A percentile compares a stretch with the other conserved stretches of the same genome.
Evolutionary conservation across 2,329 filamentous ascomycete species (phyloP).

Genomic region (Cercospora canescens): DNA sequence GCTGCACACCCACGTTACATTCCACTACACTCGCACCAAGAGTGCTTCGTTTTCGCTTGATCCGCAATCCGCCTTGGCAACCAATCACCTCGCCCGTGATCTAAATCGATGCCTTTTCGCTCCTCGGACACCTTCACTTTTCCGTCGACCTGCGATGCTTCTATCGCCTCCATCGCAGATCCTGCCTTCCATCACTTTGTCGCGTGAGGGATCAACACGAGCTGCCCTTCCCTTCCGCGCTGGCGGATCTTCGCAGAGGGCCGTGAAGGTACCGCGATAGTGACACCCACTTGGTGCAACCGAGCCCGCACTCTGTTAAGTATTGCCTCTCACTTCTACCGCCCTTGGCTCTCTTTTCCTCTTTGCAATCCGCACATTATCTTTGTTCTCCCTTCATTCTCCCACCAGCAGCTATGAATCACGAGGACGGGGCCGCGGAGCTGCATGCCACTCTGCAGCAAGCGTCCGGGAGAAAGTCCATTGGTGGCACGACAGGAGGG

Average conservation of each 20-base stretch:
- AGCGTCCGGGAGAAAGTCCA: slow-evolving; percentile 21
- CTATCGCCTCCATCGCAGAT: neutral
- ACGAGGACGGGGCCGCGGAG: slow-evolving; percentile 33
- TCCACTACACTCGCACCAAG: neutral
- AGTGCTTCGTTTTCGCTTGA: neutral
- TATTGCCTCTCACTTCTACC: neutral
- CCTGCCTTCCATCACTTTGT: neutral
- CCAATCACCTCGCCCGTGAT: neutral
- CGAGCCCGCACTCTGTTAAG: neutral
- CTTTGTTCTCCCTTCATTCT: too few species aligned
- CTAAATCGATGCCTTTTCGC: neutral
- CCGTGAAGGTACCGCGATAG: neutral
- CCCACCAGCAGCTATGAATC: slow-evolving; percentile 23
- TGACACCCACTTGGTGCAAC: slow-evolving; percentile 1
- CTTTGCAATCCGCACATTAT: neutral
- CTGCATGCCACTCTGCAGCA: slow-evolving; percentile 29
- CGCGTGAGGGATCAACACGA: neutral
- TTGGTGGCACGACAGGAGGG: slow-evolving; percentile 11
- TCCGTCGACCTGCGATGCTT: neutral
- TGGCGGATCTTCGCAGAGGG: neutral
- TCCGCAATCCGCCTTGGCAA: neutral
- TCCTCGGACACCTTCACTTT: neutral
- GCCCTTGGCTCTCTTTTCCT: neutral
- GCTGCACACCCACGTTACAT: neutral
- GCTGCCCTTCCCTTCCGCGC: neutral